Percentiles rank a stretch among this genome's conserved stretches.
These are phyloP conservation scores for Paradendryphiella salina DNA, from an alignment of 2,329 filamentous ascomycete genomes.

Conservation along the genomic window DNA sequence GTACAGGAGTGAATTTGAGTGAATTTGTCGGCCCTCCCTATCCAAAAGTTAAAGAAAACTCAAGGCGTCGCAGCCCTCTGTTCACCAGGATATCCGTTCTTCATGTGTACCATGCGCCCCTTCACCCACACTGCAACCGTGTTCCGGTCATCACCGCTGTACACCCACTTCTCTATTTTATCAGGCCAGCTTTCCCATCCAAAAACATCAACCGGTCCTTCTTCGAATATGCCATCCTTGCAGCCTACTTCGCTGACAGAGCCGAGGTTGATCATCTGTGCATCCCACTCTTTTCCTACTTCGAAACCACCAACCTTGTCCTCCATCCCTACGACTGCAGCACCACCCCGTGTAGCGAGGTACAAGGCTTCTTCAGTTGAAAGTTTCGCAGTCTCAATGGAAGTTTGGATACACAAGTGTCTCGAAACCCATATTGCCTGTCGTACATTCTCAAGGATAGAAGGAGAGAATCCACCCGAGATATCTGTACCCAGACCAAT, in stretches of 20 bases:
- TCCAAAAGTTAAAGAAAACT: not conserved
- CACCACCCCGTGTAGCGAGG: conserved; percentile 85
- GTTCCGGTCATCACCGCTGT: conserved; percentile 89
- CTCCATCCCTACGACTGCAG: conserved; percentile 74
- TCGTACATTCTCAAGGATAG: conserved; percentile 78
- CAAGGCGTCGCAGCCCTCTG: conserved; percentile 1
- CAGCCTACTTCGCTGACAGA: conserved; percentile 38
- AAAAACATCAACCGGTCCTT: conserved; percentile 81
- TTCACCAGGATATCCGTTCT: conserved; percentile 13
- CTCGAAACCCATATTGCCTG: conserved; percentile 80
- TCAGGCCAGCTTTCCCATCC: conserved; percentile 90
- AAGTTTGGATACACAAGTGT: conserved; percentile 63
- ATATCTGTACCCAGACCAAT: conserved; percentile 92
- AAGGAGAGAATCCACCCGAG: conserved; percentile 81
- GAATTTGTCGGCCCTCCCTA: too few species aligned
- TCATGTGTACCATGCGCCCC: conserved; percentile 74
- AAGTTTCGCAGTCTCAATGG: conserved; percentile 60
- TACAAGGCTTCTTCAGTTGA: conserved; percentile 85
- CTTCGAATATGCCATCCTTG: conserved; percentile 49
- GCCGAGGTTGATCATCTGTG: conserved; percentile 74
- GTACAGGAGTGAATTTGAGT: too few species aligned
- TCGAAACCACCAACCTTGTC: conserved; percentile 78
- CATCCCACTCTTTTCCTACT: conserved; percentile 87
- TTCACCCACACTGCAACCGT: conserved; percentile 86
- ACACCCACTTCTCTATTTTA: conserved; percentile 90